Base-by-base conservation (phyloP, 495 filamentous ascomycete genomes). In the Penicillium salamii region DNA sequence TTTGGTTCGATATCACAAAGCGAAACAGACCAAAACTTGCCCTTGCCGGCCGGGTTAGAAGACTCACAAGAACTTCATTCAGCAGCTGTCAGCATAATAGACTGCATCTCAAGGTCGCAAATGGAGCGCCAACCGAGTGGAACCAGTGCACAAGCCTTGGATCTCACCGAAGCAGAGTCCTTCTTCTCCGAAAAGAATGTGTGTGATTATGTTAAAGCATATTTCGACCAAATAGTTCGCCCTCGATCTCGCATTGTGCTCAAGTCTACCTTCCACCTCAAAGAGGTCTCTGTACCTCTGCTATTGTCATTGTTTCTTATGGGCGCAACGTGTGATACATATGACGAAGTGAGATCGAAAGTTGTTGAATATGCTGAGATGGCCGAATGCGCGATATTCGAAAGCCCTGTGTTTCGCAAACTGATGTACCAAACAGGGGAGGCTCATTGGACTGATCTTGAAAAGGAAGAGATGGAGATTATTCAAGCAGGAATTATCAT, bases 241-340 rank as follows among this genome's bases (percentile, higher is more conserved):
- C 54, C 54, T 13, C 50, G 54, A 18, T 57, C 50, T 38, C 49
- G 54, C 17, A 50, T 57, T 20, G 50, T 53, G 14, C 26, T 57
- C 36, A 57, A 53, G 34, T 50, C 54, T 12, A 17, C 36, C 11
- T 57, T 57, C 41, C 26, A 46, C 26, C 45, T 57, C 2, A 31
- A 38, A 19, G 31, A 18, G 7, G 38, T 34, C 7, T 53, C 50
- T n/a, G n/a, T 40, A 2, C 46, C 35, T 0, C 28, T 53, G 9
- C 45, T 57, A 13, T 20, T 57, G 3, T 18, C 4, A 26, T 26
- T 26, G 23, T 26, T 26, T 26, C 8, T 26, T 3, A 26, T 26
- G 23, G 23, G 23, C 3, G 54, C 50, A 7, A 46, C n/a, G n/a
- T 57, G 41, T 19, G 46, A 44, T 14, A 20, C 19, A 7, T 50